Evolutionary conservation across 495 filamentous ascomycete species (phyloP).

Genomic region (Neurospora sp.): DNA sequence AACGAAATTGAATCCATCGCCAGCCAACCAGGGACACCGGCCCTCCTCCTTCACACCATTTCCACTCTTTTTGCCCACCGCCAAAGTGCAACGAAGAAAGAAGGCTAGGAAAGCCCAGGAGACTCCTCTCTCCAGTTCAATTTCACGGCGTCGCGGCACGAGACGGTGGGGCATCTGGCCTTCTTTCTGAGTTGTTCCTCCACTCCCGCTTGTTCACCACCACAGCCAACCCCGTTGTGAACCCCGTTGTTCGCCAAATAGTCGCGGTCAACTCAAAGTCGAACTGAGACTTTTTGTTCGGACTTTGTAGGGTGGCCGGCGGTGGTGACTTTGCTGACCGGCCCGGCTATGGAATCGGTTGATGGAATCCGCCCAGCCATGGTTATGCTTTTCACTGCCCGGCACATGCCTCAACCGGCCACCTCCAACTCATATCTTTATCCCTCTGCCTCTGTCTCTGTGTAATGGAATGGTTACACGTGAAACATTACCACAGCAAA

Average conservation of each 20-base stretch:
- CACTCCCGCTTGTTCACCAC: not conserved
- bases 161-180: constrained; percentile 3
- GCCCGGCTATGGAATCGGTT: not conserved
- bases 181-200: not conserved
- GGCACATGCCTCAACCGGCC: not conserved
- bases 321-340: not conserved
- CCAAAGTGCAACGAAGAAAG: not conserved
- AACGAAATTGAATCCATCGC: not conserved
- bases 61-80: not conserved
- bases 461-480: not conserved
- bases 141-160: constrained; percentile 19
- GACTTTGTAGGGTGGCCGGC: not conserved
- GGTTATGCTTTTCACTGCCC: not conserved
- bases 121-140: constrained; percentile 5
- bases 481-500: not conserved
- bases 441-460: not conserved
- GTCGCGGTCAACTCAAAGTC: not conserved
- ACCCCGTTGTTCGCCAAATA: not conserved
- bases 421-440: not conserved
- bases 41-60: not conserved
- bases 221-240: not conserved
- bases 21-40: not conserved
- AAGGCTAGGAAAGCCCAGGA: not conserved
- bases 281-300: not conserved
- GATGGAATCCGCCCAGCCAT: not conserved